Base-by-base conservation (phyloP, 2,329 filamentous ascomycete genomes). In the Plectosphaerella cucumerina region DNA sequence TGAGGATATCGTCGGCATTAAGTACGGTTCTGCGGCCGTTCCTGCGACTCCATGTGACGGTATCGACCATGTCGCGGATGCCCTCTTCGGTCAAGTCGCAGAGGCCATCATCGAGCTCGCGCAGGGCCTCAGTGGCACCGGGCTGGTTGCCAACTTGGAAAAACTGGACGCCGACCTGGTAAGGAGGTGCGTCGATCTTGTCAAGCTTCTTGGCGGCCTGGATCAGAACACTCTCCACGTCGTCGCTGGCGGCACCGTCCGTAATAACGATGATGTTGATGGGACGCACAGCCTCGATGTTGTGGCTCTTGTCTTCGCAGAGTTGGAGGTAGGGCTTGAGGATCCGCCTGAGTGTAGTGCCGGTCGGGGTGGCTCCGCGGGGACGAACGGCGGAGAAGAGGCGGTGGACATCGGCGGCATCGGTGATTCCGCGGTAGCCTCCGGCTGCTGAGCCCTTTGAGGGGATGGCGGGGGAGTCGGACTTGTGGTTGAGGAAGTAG, bases 191-290 rank as follows among this genome's bases (percentile, higher is more conserved):
- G 9, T 85, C 77, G 8, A 87, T 66, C 48, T 69, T 69, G 61
- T 94, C 87, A 31, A 97, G 80, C 62, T 82, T 84, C 66, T 77
- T 78, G 0, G 91, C 93, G 1, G 81, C 75, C 4, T 70, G 66
- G 39, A 89, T 73, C 45, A 97, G 83, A 22, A 85, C 76, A 8
- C 75, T 76, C 65, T 92, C 87, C 0, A 87, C 84, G 57, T 96
- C 89, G 64, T 97, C 91, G 1, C 78, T 84, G 1, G 94, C 85
- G 39, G 77, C 82, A 5, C 94, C 94, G 65, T 97, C 93, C 0
- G 94, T 97, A 62, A 97, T 88, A 55, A 95, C 86, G 60, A 97
- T 96, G 65, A 97, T 79, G 63, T 97, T 97, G 45, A 96, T 73
- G 1, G 91, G 90, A 63, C 90, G 92, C 20, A 87, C 75, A 6